Evolutionary conservation across 148 eudicot genomes (phyloP).

Genomic region (Bassia scoparia): DNA sequence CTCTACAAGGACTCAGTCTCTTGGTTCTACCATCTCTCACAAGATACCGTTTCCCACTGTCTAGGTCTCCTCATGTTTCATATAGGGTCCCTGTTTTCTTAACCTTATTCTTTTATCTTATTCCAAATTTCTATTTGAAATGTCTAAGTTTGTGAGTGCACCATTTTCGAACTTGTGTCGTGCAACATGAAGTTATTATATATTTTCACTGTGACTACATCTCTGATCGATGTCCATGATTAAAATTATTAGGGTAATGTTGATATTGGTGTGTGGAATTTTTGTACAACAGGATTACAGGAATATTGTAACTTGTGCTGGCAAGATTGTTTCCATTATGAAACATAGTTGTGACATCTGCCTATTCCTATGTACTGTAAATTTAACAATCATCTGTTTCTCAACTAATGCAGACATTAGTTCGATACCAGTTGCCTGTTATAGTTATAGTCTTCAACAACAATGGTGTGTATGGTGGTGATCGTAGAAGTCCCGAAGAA

Average conservation of each 20-base stretch:
- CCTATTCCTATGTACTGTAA: not conserved
- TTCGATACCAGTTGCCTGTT: conserved; percentile 82
- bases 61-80: no score
- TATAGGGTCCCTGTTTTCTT: no score
- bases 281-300: no score
- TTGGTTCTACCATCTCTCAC: no score
- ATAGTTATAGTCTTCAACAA: conserved; percentile 87
- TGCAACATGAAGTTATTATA: not conserved
- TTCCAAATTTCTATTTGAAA: not conserved
- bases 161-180: not conserved
- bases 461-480: conserved; percentile 94
- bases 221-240: not conserved
- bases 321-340: not conserved
- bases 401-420: conserved; percentile 57
- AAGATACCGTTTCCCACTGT: no score
- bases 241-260: not conserved
- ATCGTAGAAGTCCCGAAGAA: conserved; percentile 74
- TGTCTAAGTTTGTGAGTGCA: not conserved
- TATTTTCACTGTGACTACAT: no score
- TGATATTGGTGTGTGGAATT: not conserved
- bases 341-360: not conserved
- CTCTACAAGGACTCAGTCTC: no score
- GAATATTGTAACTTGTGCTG: not conserved
- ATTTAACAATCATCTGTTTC: not conserved
- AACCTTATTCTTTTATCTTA: not conserved